These are phyloP conservation scores for Tetrastigma voinierianum DNA, from an alignment of 164 flowering plant genomes.

Conservation along the genomic window DNA sequence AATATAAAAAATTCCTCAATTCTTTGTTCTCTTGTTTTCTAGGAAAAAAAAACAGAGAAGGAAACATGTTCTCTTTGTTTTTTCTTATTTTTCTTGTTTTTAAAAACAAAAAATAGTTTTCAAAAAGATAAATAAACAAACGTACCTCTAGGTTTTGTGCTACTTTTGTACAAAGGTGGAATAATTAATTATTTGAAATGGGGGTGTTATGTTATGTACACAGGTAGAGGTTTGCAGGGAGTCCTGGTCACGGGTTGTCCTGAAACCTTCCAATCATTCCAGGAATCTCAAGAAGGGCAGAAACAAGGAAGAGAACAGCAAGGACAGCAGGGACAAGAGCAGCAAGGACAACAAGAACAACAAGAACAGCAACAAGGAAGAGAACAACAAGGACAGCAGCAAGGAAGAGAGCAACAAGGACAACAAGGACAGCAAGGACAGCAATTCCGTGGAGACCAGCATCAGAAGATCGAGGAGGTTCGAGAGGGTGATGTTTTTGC, in stretches of 20 bases:
- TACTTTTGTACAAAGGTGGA: background rate
- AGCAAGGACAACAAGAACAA: background rate
- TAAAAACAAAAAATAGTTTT: no score
- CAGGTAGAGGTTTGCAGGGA: constrained; percentile 55
- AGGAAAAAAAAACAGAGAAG: no score
- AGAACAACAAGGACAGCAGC: background rate
- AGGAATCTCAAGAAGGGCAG: background rate
- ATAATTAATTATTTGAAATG: background rate
- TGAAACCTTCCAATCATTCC: constrained; percentile 45
- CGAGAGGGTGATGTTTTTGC: constrained; percentile 55
- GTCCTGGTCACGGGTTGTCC: constrained; percentile 59
- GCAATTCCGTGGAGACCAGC: constrained; percentile 30
- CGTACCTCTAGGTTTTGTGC: background rate
- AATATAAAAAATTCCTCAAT: no score
- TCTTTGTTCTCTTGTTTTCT: no score
- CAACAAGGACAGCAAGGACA: background rate
- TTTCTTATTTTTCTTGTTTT: no score
- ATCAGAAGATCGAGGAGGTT: constrained; percentile 58
- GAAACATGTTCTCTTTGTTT: no score
- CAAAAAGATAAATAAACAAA: no score
- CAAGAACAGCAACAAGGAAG: background rate
- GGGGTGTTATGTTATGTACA: background rate
- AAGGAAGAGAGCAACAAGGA: background rate
- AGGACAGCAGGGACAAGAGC: background rate
- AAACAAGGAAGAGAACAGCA: background rate